Base-by-base conservation (phyloP, 441 rosid genomes). In the Rhodomyrtus psidioides region DNA sequence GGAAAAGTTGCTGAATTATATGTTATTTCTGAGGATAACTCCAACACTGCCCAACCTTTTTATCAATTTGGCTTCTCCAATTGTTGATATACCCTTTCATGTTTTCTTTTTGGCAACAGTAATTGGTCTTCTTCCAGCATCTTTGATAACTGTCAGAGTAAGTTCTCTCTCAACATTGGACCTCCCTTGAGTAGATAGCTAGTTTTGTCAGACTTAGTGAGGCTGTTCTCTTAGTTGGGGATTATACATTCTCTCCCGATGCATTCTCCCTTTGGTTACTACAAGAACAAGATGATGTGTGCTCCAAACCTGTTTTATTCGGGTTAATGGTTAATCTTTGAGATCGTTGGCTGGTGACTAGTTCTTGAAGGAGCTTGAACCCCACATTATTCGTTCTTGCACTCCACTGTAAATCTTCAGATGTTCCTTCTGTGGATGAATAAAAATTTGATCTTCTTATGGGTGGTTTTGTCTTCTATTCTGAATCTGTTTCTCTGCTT, bases 41-140 rank as follows among this genome's bases (percentile, higher is more conserved):
- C 99, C 99, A 30, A 90, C 99, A 2, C 86, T 97, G 83, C 99
- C 99, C 70, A 97, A 97, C 90, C 98, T 97, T 21, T 97, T 97
- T 75, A 97, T 97, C 91, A 97, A 96, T 91, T 90, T 96, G 94
- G 99, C 99, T 24, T 97, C 99, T 85, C 99, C 99, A 3, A 97
- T 97, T 17, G 98, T 97, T 55, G 99, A 97, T 91, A 93, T 97
- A 86, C 99, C 99, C 30, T 97, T 96, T 92, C 98, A 95, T 91
- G 87, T 96, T 85, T 97, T 97, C 98, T 96, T 97, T 88, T 88
- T 90, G 89, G 99, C 99, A 56, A 97, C 99, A 86, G 88, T 94
- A 92, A 87, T 97, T 82, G 99, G 99, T 85, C 94, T 97, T 87
- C 91, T 96, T 53, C 99, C 99, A 4, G 98, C 99, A 30, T 92